Evolutionary conservation across 2,329 filamentous ascomycete species (phyloP).

Genomic region (Colletotrichum cereale): DNA sequence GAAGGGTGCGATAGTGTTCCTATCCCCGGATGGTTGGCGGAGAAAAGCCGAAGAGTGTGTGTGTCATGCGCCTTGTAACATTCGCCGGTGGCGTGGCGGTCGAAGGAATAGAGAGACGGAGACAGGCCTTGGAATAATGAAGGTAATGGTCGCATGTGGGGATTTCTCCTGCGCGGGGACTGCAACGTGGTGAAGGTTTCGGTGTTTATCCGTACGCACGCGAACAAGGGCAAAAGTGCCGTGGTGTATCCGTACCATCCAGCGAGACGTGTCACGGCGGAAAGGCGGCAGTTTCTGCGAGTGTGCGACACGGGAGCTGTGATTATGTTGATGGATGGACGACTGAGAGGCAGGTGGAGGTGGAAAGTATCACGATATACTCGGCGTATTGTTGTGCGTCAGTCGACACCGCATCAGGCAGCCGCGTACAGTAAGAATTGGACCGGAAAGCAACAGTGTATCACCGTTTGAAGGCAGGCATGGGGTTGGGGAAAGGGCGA

Average conservation of each 20-base stretch:
- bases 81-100: not conserved
- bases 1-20: not conserved
- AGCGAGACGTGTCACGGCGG: not conserved
- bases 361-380: conserved; percentile 23
- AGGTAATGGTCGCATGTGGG: not conserved
- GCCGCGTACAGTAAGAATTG: conserved; percentile 26
- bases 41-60: too few relatives aligned
- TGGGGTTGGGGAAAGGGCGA: not conserved
- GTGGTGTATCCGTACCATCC: not conserved
- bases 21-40: not conserved
- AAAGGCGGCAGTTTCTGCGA: not conserved
- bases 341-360: not conserved
- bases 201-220: conserved; percentile 1
- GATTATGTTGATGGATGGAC: not conserved
- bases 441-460: not conserved
- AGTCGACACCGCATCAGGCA: conserved; percentile 27
- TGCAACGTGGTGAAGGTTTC: conserved; percentile 10
- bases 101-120: not conserved
- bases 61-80: not conserved
- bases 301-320: not conserved
- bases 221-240: not conserved
- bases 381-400: conserved; percentile 26
- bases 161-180: not conserved
- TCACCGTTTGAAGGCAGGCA: rapidly evolving
- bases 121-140: not conserved